A percentile compares a stretch with the other conserved stretches of the same genome.
These are phyloP conservation scores for Aspergillus wentii DNA, from an alignment of 495 filamentous ascomycete genomes.

Conservation along the genomic window DNA sequence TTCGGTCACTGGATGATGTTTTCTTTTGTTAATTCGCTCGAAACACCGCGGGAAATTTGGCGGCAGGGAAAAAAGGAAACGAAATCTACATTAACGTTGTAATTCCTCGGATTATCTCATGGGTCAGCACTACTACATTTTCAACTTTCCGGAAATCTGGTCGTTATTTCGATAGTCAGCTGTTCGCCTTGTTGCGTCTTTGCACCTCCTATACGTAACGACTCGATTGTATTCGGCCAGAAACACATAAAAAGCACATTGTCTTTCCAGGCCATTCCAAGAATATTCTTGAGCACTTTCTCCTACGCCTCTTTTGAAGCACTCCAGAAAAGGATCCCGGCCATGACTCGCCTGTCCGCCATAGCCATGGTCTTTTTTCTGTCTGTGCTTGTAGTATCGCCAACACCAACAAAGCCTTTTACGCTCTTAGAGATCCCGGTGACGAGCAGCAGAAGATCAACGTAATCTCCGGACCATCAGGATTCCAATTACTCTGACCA, in stretches of 20 bases:
- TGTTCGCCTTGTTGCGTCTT: constrained; percentile 36
- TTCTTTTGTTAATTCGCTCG: constrained; percentile 38
- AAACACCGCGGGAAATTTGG: constrained; percentile 39
- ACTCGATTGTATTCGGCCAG: constrained; percentile 43
- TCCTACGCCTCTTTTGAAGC: too few species aligned
- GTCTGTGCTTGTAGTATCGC: constrained; percentile 38
- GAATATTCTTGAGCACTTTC: too few species aligned
- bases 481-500: too few species aligned
- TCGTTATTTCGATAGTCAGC: constrained; percentile 36
- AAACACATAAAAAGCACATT: constrained; percentile 23
- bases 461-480: too few species aligned
- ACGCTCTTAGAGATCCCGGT: too few species aligned
- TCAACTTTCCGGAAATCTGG: constrained; percentile 30
- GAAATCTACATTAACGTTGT: constrained; percentile 41
- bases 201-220: constrained; percentile 42
- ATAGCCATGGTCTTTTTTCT: constrained; percentile 32
- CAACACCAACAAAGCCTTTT: constrained; percentile 9
- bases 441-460: too few species aligned
- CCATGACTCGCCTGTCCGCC: constrained; percentile 26
- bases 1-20: constrained; percentile 38
- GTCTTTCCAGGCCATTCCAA: too few species aligned
- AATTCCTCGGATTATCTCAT: constrained; percentile 46
- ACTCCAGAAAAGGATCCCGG: constrained; percentile 17
- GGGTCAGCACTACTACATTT: constrained; percentile 43
- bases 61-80: constrained; percentile 39